Conservation (phyloP, 2,329 filamentous ascomycete species). For the Balansia obtecta region DNA sequence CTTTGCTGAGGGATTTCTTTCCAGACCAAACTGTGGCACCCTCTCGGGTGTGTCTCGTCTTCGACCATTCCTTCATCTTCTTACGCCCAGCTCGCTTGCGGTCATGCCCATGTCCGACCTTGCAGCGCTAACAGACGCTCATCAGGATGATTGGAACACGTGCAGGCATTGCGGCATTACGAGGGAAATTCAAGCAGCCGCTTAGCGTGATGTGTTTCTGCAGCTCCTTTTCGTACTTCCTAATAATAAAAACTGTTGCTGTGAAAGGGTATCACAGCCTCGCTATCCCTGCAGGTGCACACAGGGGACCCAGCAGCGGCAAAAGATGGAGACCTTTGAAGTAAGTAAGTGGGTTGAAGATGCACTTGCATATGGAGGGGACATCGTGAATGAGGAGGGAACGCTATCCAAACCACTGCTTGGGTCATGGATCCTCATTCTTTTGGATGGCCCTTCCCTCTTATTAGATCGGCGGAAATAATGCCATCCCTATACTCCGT, state of each 20-base stretch:
- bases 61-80: neutral
- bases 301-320: neutral
- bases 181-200: neutral
- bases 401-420: neutral
- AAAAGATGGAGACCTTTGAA: neutral
- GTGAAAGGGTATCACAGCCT: neutral
- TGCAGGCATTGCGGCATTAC: neutral
- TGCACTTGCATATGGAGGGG: neutral
- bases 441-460: too few species aligned
- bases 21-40: neutral
- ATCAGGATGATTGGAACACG: neutral
- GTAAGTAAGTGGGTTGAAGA: neutral
- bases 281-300: neutral
- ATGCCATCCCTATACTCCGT: too few species aligned
- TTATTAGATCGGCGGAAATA: too few species aligned
- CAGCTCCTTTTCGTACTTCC: neutral
- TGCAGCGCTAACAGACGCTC: neutral
- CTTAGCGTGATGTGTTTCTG: neutral
- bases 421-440: neutral
- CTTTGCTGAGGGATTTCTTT: conserved; percentile 1
- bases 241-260: neutral
- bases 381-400: neutral
- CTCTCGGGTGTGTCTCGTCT: neutral
- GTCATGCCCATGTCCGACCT: neutral
- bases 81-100: neutral